These are phyloP conservation scores for Aspergillus sp. DNA, from an alignment of 2,329 filamentous ascomycete genomes.

Conservation along the genomic window DNA sequence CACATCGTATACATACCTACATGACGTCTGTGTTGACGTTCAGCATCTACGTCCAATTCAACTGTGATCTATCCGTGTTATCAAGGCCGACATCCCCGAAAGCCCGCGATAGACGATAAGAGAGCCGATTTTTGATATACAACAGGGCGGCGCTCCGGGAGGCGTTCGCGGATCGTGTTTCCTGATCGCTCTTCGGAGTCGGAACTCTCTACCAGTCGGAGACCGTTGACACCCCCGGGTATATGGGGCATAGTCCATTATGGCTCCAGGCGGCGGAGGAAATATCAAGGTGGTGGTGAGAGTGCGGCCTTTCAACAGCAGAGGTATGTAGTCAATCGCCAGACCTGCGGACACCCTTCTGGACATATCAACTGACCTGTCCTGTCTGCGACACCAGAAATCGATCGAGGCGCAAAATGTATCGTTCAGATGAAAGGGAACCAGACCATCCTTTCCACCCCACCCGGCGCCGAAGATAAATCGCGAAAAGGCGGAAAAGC, in stretches of 20 bases:
- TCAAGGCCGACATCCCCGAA: neutral
- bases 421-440: slow-evolving; percentile 94
- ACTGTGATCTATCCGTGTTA: slow-evolving; percentile 8
- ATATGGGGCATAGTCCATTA: slow-evolving; percentile 44
- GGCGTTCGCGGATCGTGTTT: slow-evolving; percentile 31
- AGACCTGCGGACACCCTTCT: neutral
- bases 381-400: slow-evolving; percentile 56
- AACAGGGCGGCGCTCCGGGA: slow-evolving; percentile 27
- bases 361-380: slow-evolving; percentile 7
- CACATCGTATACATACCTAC: slow-evolving; percentile 15
- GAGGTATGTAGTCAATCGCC: slow-evolving; percentile 60
- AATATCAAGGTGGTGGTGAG: slow-evolving; percentile 99
- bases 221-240: slow-evolving; percentile 20
- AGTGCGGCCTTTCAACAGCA: slow-evolving; percentile 88
- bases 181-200: slow-evolving; percentile 10
- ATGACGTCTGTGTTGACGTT: slow-evolving; percentile 39
- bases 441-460: slow-evolving; percentile 82
- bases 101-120: neutral
- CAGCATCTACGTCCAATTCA: slow-evolving; percentile 14
- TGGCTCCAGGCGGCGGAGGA: slow-evolving; percentile 74
- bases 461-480: slow-evolving; percentile 58
- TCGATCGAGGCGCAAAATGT: slow-evolving; percentile 88
- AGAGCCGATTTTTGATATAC: slow-evolving; percentile 12
- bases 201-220: slow-evolving; percentile 12
- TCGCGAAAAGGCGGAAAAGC: slow-evolving; percentile 58